A percentile compares a stretch with the other conserved stretches of the same genome.
These are phyloP conservation scores for Lichtheimia ramosa DNA, from an alignment of 371 early-diverging fungal genomes.

Conservation along the genomic window DNA sequence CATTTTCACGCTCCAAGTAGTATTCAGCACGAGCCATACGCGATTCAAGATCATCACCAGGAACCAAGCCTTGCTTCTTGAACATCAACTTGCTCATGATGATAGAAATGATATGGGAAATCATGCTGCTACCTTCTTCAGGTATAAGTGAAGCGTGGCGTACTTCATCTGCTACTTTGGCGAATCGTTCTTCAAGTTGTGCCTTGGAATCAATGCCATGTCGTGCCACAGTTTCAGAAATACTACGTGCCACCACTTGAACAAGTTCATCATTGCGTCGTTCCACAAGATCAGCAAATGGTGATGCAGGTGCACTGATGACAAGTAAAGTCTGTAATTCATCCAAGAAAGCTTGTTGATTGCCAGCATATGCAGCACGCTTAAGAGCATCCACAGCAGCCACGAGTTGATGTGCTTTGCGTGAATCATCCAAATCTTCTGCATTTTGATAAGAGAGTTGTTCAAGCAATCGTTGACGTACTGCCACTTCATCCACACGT, in stretches of 20 bases:
- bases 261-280: constrained; percentile 70
- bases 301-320: constrained; percentile 29
- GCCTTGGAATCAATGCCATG: constrained; percentile 73
- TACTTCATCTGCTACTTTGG: constrained; percentile 69
- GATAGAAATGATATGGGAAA: constrained; percentile 76
- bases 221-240: constrained; percentile 61
- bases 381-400: constrained; percentile 58
- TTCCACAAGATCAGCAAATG: constrained; percentile 42
- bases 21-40: constrained; percentile 82
- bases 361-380: constrained; percentile 39
- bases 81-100: constrained; percentile 80
- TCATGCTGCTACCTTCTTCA: constrained; percentile 79
- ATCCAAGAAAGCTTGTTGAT: constrained; percentile 60
- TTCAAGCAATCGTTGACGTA: constrained; percentile 77
- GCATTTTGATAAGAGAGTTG: constrained; percentile 60
- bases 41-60: constrained; percentile 90
- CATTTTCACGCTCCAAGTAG: constrained; percentile 67
- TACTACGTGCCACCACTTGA: constrained; percentile 60
- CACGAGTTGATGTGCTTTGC: constrained; percentile 57
- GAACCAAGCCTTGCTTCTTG: constrained; percentile 82
- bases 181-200: constrained; percentile 76
- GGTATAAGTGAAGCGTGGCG: constrained; percentile 86
- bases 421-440: constrained; percentile 54
- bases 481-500: constrained; percentile 75
- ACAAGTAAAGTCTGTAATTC: constrained; percentile 66